Evolutionary conservation across 1,284 basidiomycete species (phyloP).

Genomic region (Malassezia dermatis): DNA sequence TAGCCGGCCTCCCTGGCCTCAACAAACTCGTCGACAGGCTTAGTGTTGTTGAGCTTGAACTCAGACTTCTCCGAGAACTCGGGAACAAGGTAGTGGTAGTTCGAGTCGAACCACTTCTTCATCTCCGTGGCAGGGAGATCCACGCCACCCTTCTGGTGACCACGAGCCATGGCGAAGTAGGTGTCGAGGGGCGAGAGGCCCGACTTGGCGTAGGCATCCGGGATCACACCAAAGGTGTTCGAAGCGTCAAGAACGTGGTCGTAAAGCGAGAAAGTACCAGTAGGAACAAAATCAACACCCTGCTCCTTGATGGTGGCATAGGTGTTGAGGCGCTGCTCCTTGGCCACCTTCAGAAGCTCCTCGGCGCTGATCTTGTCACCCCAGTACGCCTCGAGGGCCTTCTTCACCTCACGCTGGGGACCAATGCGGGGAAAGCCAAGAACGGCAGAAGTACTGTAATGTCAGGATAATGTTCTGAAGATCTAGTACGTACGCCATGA

Average conservation of each 20-base stretch:
- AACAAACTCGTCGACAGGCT: conserved; percentile 77
- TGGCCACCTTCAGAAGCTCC: conserved; percentile 77
- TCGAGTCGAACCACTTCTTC: conserved; percentile 99
- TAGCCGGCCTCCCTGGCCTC: conserved; percentile 88
- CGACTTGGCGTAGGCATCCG: conserved; percentile 81
- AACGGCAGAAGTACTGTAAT: conserved; percentile 34
- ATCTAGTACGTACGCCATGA: conserved; percentile 14
- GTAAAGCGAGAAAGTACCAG: conserved; percentile 95
- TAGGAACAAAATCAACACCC: conserved; percentile 84
- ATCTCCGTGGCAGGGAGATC: conserved; percentile 97
- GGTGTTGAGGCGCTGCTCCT: conserved; percentile 77
- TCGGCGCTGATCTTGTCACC: conserved; percentile 79
- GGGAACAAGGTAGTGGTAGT: conserved; percentile 98
- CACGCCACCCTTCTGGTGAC: conserved; percentile 79
- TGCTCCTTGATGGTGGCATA: conserved; percentile 80
- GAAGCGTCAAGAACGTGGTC: conserved; percentile 98
- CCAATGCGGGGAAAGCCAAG: conserved; percentile 97
- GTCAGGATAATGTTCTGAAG: neutral
- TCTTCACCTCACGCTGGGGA: conserved; percentile 94
- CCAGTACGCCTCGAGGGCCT: conserved; percentile 76
- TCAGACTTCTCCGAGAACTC: conserved; percentile 84
- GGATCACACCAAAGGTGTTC: conserved; percentile 90
- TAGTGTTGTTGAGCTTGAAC: conserved; percentile 93
- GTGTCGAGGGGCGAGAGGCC: conserved; percentile 82
- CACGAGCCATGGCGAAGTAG: conserved; percentile 88